These are phyloP conservation scores for Conticribra guillardii DNA, from an alignment of 108 stramenopile genomes.

Conservation along the genomic window DNA sequence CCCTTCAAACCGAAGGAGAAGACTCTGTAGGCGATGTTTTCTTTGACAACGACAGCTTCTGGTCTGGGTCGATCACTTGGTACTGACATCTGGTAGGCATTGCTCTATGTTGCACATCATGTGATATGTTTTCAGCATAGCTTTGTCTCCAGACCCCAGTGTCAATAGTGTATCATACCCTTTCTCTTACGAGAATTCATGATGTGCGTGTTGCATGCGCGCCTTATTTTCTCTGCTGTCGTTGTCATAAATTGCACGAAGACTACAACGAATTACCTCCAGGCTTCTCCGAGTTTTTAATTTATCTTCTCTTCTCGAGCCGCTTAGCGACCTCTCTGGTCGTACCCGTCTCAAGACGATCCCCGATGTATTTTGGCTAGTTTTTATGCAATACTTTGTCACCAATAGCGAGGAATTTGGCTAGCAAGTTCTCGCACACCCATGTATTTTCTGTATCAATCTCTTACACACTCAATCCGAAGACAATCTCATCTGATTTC, in stretches of 20 bases:
- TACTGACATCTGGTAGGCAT: constrained; percentile 51
- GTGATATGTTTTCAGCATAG: constrained; percentile 29
- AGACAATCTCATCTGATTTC: constrained; percentile 38
- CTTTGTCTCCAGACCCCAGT: constrained; percentile 17
- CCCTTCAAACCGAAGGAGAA: constrained; percentile 19
- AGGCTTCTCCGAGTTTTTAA: constrained; percentile 6
- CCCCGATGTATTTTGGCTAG: constrained; percentile 31
- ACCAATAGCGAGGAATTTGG: constrained; percentile 42
- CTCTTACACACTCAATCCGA: constrained; percentile 21
- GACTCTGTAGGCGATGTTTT: constrained; percentile 53
- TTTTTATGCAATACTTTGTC: constrained; percentile 28
- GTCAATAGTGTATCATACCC: no score
- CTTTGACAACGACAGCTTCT: constrained; percentile 92
- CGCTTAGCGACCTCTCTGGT: no score
- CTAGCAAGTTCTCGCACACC: constrained; percentile 25
- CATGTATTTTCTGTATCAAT: constrained; percentile 29
- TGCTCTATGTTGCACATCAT: constrained; percentile 9
- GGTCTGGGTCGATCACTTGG: constrained; percentile 91
- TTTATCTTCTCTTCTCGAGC: no score
- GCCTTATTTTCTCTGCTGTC: constrained; percentile 41
- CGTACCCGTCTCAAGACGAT: no score
- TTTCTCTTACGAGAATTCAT: constrained; percentile 11
- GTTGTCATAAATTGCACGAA: constrained; percentile 41
- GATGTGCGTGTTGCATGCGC: constrained; percentile 34
- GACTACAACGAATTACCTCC: constrained; percentile 8